A percentile compares a stretch with the other conserved stretches of the same genome.
Evolutionary conservation across 495 filamentous ascomycete genomes (phyloP).

Genomic region (Acidiella bohemica): DNA sequence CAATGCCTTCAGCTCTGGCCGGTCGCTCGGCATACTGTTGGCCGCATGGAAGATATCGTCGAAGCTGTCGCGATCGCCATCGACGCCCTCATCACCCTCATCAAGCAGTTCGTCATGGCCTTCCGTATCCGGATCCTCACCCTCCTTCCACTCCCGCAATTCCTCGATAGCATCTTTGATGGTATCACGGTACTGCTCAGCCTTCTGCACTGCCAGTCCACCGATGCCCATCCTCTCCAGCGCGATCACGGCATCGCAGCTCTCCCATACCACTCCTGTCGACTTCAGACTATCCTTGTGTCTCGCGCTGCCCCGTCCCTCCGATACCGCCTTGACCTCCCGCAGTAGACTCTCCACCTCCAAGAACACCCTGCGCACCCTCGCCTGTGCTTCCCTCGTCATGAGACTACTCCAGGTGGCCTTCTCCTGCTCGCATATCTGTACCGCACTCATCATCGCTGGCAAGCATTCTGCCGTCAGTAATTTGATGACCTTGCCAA

Average conservation of each 20-base stretch:
- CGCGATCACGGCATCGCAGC: constrained; percentile 55
- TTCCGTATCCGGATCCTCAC: constrained; percentile 40
- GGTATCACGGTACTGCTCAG: constrained; percentile 45
- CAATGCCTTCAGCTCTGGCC: constrained; percentile 41
- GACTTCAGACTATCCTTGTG: constrained; percentile 42
- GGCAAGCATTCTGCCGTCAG: constrained; percentile 54
- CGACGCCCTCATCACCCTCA: constrained; percentile 35
- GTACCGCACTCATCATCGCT: constrained; percentile 52
- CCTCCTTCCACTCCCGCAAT: constrained; percentile 58
- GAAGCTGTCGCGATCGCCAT: constrained; percentile 28
- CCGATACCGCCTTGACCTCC: constrained; percentile 30
- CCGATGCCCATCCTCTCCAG: constrained; percentile 49
- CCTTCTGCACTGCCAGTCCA: constrained; percentile 32
- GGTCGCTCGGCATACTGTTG: constrained; percentile 39
- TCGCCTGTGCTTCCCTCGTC: constrained; percentile 20
- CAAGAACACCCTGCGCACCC: constrained; percentile 33
- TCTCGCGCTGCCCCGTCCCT: constrained; percentile 18
- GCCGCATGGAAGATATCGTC: constrained; percentile 42
- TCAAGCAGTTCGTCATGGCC: constrained; percentile 32
- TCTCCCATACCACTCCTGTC: constrained; percentile 52
- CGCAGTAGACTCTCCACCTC: constrained; percentile 34
- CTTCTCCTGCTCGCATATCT: constrained; percentile 37
- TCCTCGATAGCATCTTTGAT: constrained; percentile 71
- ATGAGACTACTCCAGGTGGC: constrained; percentile 7
- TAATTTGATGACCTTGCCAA: constrained; percentile 50